Conservation (phyloP, 1,284 basidiomycete species). For the Cutaneotrichosporon spelunceum region DNA sequence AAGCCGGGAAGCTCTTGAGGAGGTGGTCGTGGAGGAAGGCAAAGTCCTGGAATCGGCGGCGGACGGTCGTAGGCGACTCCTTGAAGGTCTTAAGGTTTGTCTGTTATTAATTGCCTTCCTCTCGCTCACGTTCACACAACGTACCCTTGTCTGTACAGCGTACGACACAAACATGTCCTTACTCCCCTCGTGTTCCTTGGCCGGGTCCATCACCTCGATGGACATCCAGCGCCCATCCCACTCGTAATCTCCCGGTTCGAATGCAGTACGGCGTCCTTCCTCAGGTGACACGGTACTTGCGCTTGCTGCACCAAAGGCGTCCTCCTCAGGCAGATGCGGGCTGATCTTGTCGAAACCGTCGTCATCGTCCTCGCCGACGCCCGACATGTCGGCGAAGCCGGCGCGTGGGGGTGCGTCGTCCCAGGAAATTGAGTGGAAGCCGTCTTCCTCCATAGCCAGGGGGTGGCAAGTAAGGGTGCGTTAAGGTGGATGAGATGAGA, state of each 20-base stretch:
- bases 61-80: slow-evolving; percentile 63
- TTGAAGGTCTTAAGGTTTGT: slow-evolving; percentile 45
- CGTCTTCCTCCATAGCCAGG: slow-evolving; percentile 39
- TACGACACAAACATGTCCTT: slow-evolving; percentile 97
- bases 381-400: slow-evolving; percentile 28
- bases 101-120: slow-evolving; percentile 23
- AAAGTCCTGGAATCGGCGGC: slow-evolving; percentile 95
- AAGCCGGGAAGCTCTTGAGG: slow-evolving; percentile 88
- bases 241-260: slow-evolving; percentile 41
- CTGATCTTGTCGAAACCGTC: slow-evolving; percentile 48
- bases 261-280: background rate
- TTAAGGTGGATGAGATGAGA: background rate
- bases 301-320: slow-evolving; percentile 11
- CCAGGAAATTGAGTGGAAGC: slow-evolving; percentile 50
- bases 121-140: background rate
- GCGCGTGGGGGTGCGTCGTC: slow-evolving; percentile 41
- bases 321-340: slow-evolving; percentile 20
- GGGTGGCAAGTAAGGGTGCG: background rate
- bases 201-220: slow-evolving; percentile 81
- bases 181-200: slow-evolving; percentile 91
- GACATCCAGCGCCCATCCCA: slow-evolving; percentile 81
- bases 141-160: slow-evolving; percentile 76
- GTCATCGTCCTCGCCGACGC: slow-evolving; percentile 30
- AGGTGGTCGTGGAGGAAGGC: slow-evolving; percentile 88
- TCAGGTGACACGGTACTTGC: slow-evolving; percentile 10